Conservation (phyloP, 331 rosid species). For the Quercus lobata region DNA sequence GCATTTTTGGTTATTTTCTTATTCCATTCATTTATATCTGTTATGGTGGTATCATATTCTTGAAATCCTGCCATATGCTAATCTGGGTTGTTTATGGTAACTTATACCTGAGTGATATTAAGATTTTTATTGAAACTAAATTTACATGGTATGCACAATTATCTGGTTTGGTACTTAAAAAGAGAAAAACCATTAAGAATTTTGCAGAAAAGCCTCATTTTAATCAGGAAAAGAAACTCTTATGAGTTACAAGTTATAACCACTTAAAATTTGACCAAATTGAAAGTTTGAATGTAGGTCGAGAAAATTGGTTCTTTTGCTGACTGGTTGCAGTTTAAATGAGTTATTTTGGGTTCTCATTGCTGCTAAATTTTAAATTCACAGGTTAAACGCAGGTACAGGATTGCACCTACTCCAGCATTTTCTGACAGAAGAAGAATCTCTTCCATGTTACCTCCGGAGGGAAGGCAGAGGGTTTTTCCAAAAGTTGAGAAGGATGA, state of each 20-base stretch:
- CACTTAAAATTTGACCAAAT: neutral
- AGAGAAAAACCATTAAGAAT: neutral
- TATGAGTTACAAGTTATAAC: neutral
- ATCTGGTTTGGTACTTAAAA: neutral
- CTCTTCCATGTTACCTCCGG: conserved; percentile 35
- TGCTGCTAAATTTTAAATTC: conserved; percentile 6
- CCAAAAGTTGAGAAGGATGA: conserved; percentile 53
- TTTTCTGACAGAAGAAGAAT: conserved; percentile 53
- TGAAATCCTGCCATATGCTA: neutral
- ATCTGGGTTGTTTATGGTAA: neutral
- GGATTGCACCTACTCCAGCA: conserved; percentile 57
- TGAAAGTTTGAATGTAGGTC: neutral
- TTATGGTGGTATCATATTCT: neutral
- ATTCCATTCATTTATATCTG: neutral
- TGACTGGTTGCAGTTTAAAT: neutral
- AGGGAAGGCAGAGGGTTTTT: conserved; percentile 54
- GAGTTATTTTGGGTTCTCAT: conserved; percentile 17
- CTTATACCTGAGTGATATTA: neutral
- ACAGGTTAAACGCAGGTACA: conserved; percentile 81
- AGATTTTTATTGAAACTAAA: neutral
- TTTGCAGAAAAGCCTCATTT: neutral
- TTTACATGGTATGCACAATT: neutral
- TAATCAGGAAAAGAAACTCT: neutral
- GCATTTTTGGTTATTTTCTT: neutral
- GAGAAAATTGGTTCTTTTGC: neutral